These are phyloP conservation scores for Erigeron philadelphicus DNA, from an alignment of 140 eudicot genomes.

Conservation along the genomic window DNA sequence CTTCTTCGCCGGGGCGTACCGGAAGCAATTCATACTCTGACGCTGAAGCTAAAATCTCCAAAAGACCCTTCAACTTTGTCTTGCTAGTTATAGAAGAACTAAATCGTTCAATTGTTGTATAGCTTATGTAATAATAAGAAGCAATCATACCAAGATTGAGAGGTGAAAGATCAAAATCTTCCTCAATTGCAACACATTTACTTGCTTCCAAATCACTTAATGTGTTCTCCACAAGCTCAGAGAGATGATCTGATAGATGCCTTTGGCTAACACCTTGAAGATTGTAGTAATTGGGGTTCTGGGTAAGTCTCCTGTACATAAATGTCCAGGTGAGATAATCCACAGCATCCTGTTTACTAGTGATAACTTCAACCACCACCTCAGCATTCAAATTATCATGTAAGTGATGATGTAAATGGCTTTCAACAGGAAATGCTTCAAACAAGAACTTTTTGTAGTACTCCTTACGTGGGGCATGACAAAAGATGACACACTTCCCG, in stretches of 20 bases:
- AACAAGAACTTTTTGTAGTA: slow-evolving; percentile 77
- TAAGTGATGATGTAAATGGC: slow-evolving; percentile 74
- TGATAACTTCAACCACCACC: slow-evolving; percentile 63
- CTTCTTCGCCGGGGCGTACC: slow-evolving; percentile 80
- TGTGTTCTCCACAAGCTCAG: slow-evolving; percentile 83
- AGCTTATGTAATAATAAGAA: slow-evolving; percentile 76
- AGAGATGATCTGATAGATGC: slow-evolving; percentile 76
- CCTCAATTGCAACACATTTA: slow-evolving; percentile 66
- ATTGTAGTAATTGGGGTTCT: slow-evolving; percentile 78
- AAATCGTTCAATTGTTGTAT: slow-evolving; percentile 76
- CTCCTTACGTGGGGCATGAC: slow-evolving; percentile 77
- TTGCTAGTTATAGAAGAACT: slow-evolving; percentile 65
- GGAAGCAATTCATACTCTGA: slow-evolving; percentile 75
- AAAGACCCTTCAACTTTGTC: slow-evolving; percentile 75
- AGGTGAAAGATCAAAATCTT: slow-evolving; percentile 59
- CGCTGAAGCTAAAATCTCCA: slow-evolving; percentile 84
- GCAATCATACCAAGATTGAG: slow-evolving; percentile 82
- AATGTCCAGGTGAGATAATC: slow-evolving; percentile 92
- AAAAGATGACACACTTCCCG: slow-evolving; percentile 79
- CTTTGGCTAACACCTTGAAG: slow-evolving; percentile 86
- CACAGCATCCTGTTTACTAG: slow-evolving; percentile 84
- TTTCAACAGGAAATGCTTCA: slow-evolving; percentile 84
- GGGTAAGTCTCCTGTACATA: slow-evolving; percentile 84
- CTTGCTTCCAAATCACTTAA: slow-evolving; percentile 68
- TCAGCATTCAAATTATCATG: slow-evolving; percentile 86